Evolutionary conservation across 306 rosid genomes (phyloP).

Genomic region (Prunus salicina): DNA sequence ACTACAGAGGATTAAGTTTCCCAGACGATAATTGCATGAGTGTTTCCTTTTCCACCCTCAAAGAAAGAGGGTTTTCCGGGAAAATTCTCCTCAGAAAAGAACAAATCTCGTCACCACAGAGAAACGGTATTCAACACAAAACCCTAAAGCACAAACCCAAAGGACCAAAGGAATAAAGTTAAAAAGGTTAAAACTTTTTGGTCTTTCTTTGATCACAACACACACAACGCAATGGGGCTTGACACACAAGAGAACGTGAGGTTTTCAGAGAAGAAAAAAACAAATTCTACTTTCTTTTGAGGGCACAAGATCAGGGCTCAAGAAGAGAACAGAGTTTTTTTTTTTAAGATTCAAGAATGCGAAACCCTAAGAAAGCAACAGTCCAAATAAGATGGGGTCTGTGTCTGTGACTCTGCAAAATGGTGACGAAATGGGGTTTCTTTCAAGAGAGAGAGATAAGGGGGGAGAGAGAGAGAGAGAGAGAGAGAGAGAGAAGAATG

Average conservation of each 20-base stretch:
- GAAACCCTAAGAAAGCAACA: conserved; percentile 28
- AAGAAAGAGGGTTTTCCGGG: conserved; percentile 3
- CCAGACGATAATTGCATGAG: neutral
- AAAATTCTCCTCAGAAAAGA: neutral
- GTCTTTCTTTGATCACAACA: neutral
- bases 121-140: conserved; percentile 20
- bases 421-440: conserved; percentile 24
- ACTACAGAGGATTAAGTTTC: neutral
- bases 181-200: conserved; percentile 14
- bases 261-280: neutral
- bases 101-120: neutral
- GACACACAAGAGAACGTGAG: conserved; percentile 19
- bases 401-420: conserved; percentile 21
- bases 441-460: conserved; percentile 15
- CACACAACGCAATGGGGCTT: neutral
- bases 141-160: conserved; percentile 19
- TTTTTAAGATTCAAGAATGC: neutral
- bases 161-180: conserved; percentile 3
- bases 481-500: conserved; percentile 2
- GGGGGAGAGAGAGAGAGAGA: no score
- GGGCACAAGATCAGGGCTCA: conserved; percentile 27
- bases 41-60: neutral
- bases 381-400: conserved; percentile 38
- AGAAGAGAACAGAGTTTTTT: conserved; percentile 14
- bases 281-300: neutral